Conservation (phyloP, 2,329 filamentous ascomycete genomes). For the Claviceps sp. region DNA sequence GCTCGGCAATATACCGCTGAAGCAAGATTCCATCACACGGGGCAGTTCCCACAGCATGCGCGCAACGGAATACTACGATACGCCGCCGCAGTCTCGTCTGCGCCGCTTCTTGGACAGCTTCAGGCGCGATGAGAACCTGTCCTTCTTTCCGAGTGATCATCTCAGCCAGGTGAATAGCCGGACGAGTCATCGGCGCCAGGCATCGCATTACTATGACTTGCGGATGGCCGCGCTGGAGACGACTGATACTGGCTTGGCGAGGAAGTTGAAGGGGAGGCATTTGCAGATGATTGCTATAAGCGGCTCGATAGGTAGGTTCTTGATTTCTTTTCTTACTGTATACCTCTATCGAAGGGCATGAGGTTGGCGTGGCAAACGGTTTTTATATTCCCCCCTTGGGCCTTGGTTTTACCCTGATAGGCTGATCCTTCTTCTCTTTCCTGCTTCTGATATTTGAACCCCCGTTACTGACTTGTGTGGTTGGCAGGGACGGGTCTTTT, state of each 20-base stretch:
- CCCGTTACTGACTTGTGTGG: slow-evolving; percentile 14
- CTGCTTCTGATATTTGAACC: no score
- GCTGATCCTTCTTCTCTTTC: no score
- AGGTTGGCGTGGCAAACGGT: background rate
- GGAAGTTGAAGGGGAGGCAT: slow-evolving; percentile 71
- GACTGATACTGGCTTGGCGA: slow-evolving; percentile 59
- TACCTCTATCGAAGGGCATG: no score
- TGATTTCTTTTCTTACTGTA: background rate
- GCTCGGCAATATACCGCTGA: slow-evolving; percentile 44
- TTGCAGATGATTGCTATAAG: slow-evolving; percentile 97
- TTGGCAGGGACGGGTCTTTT: slow-evolving; percentile 55
- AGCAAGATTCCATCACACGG: slow-evolving; percentile 40
- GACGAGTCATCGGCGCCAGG: slow-evolving; percentile 11
- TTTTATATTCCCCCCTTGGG: no score
- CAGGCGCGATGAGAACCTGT: slow-evolving; percentile 42
- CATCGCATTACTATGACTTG: slow-evolving; percentile 40
- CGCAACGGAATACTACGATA: slow-evolving; percentile 34
- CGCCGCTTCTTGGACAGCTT: slow-evolving; percentile 46
- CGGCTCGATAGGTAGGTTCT: slow-evolving; percentile 62
- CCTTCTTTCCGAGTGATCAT: slow-evolving; percentile 32
- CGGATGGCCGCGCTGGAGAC: slow-evolving; percentile 55
- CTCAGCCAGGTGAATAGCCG: slow-evolving; percentile 21
- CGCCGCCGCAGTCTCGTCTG: slow-evolving; percentile 18
- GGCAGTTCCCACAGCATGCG: slow-evolving; percentile 39
- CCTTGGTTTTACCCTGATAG: background rate